Base-by-base conservation (phyloP, 2,329 filamentous ascomycete genomes). In the Fusarium sp. region DNA sequence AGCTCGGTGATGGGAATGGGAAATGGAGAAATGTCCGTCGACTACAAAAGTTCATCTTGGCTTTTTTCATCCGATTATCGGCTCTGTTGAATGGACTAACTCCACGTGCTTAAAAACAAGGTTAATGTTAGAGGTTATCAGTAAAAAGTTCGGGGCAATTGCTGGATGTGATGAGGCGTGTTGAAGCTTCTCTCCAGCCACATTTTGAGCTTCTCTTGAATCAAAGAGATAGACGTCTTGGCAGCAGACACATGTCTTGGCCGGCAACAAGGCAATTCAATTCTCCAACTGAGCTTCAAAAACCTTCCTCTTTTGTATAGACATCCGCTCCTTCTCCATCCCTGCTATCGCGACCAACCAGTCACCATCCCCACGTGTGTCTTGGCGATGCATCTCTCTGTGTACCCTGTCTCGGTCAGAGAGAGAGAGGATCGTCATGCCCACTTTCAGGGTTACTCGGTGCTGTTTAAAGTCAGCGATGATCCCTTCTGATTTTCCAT, bases 321-420 rank as follows among this genome's bases (percentile, higher is more conserved):
- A 35, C 31, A 48, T 24, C 27, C 29, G 29, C 16, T 52, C 24
- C 24, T 41, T 33, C 39, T 37, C 14, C 14, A 71, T 68, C 64
- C 67, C 37, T 62, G 60, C 61, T 43, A 29, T 65, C 59, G 68
- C 62, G 69, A 75, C 75, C 71, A 76, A 64, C 77, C 77, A 79
- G 64, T 79, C 70, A 69, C 59, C 43, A 54, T 70, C 72, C 77
- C 75, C 77, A 78, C 77, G 77, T 78, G 77, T 64, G 72, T 76
- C 76, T 77, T 74, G 76, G 76, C 76, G 64, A 68, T 77, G 69
- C 65, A 50, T 50, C 45, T 50, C 16, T 14, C 18, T 50, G 45
- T 27, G 24, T 18, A 22, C 52, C 69, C 43, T 45, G 43, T 45
- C 43, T 45, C 41, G 41, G 43, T 45, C 24, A 27, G 20, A 45